Evolutionary conservation across 495 filamentous ascomycete species (phyloP).

Genomic region (Penicillium herquei): DNA sequence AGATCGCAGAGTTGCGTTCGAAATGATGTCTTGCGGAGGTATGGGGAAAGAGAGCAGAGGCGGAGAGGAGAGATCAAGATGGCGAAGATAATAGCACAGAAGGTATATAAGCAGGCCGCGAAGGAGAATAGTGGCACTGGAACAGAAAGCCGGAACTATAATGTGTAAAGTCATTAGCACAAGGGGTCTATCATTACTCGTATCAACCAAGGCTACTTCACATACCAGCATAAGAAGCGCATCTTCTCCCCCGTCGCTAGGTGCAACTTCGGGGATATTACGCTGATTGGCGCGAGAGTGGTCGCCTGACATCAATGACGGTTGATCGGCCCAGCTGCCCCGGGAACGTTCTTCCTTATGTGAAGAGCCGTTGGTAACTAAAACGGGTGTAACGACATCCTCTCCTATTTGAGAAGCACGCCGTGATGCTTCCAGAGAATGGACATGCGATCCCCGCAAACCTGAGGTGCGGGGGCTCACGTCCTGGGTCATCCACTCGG

Average conservation of each 20-base stretch:
- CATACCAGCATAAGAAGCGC: conserved; percentile 42
- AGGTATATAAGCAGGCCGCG: conserved; percentile 41
- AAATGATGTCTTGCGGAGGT: conserved; percentile 39
- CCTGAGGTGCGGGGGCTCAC: conserved; percentile 17
- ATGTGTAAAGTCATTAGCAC: not conserved
- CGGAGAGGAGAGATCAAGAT: conserved; percentile 43
- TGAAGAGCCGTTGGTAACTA: conserved; percentile 27
- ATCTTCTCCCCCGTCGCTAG: conserved; percentile 32
- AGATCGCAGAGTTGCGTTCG: conserved; percentile 37
- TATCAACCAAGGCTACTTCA: not conserved
- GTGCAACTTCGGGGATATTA: conserved; percentile 21
- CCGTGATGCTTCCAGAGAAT: conserved; percentile 18
- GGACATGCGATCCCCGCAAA: conserved; percentile 16
- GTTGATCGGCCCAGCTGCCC: conserved; percentile 39
- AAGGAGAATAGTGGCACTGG: conserved; percentile 48
- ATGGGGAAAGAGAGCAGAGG: conserved; percentile 37
- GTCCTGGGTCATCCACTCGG: conserved; percentile 11
- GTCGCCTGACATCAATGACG: conserved; percentile 42
- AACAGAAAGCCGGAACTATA: conserved; percentile 49
- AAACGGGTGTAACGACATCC: conserved; percentile 25
- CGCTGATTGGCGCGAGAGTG: conserved; percentile 36
- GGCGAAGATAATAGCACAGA: conserved; percentile 41
- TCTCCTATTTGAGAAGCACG: conserved; percentile 19
- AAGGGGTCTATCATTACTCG: not conserved
- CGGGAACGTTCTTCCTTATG: conserved; percentile 36